Evolutionary conservation across 306 rosid species (phyloP).

Genomic region (Glycine tomentella): DNA sequence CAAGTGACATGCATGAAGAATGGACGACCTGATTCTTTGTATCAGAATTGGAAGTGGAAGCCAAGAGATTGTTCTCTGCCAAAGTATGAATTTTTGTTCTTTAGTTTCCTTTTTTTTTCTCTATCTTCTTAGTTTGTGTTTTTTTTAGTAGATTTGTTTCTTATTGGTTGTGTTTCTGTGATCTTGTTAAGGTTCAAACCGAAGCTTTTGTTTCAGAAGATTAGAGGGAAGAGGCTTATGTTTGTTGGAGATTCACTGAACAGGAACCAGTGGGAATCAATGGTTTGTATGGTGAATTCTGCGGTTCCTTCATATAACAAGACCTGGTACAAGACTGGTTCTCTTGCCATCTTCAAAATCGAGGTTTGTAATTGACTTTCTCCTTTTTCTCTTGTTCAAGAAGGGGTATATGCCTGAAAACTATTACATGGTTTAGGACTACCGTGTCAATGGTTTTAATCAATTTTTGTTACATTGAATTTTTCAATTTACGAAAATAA

Average conservation of each 20-base stretch:
- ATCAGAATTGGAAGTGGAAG: constrained; percentile 98
- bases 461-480: not conserved
- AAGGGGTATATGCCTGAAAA: not conserved
- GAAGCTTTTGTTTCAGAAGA: constrained; percentile 81
- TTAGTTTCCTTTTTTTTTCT: not conserved
- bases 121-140: not conserved
- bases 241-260: constrained; percentile 98
- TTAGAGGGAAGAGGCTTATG: constrained; percentile 94
- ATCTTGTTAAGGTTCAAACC: constrained; percentile 74
- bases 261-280: constrained; percentile 99
- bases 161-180: constrained; percentile 37
- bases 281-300: constrained; percentile 94
- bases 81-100: constrained; percentile 53
- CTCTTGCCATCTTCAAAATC: constrained; percentile 80
- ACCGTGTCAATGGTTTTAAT: not conserved
- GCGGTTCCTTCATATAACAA: constrained; percentile 68
- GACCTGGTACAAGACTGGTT: constrained; percentile 83
- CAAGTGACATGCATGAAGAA: constrained; percentile 97
- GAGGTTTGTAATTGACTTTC: constrained; percentile 56
- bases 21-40: constrained; percentile 83
- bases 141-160: not conserved
- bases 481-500: not conserved
- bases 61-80: constrained; percentile 93
- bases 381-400: not conserved
- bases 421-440: not conserved